Percentiles rank a stretch among this genome's conserved stretches.
Conservation (phyloP, 371 early-diverging fungal species). For the Entomophthora muscae region DNA sequence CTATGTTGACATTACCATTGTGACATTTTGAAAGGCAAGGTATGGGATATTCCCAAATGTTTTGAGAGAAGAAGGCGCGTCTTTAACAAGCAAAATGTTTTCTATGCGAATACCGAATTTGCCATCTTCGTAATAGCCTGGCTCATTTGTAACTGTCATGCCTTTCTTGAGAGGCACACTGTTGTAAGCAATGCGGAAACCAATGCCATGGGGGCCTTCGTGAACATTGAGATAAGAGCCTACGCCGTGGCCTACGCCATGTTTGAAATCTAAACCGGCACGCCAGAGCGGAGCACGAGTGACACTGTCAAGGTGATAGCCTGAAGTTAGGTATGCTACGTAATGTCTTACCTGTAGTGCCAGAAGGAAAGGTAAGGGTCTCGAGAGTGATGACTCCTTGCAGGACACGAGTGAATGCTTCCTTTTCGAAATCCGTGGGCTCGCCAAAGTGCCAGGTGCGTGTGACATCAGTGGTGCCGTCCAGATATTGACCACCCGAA, state of each 20-base stretch:
- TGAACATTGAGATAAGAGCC: conserved; percentile 97
- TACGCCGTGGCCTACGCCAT: conserved; percentile 99
- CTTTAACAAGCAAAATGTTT: conserved; percentile 47
- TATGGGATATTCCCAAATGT: conserved; percentile 63
- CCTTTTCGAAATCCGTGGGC: conserved; percentile 72
- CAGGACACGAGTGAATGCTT: conserved; percentile 91
- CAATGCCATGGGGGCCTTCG: conserved; percentile 96
- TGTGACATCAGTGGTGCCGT: conserved; percentile 98
- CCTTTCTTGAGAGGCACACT: conserved; percentile 55
- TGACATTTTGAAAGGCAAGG: conserved; percentile 83
- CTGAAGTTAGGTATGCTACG: conserved; percentile 11
- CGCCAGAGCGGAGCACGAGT: conserved; percentile 88
- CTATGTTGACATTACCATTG: conserved; percentile 25
- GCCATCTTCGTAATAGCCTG: conserved; percentile 96
- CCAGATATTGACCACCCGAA: conserved; percentile 96
- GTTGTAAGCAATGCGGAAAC: conserved; percentile 49
- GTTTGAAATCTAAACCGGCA: conserved; percentile 91
- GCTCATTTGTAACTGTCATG: conserved; percentile 93
- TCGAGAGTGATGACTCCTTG: conserved; percentile 95
- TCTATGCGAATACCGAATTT: conserved; percentile 98
- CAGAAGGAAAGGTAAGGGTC: conserved; percentile 67
- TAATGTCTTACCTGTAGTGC: conserved; percentile 38
- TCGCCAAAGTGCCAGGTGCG: conserved; percentile 89
- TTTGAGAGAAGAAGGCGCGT: conserved; percentile 32
- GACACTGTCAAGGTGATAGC: conserved; percentile 75